Evolutionary conservation across 2,329 filamentous ascomycete genomes (phyloP), one percentile per base, ranked within the genome.

Genomic region (Hymenoscyphus fraxineus): DNA sequence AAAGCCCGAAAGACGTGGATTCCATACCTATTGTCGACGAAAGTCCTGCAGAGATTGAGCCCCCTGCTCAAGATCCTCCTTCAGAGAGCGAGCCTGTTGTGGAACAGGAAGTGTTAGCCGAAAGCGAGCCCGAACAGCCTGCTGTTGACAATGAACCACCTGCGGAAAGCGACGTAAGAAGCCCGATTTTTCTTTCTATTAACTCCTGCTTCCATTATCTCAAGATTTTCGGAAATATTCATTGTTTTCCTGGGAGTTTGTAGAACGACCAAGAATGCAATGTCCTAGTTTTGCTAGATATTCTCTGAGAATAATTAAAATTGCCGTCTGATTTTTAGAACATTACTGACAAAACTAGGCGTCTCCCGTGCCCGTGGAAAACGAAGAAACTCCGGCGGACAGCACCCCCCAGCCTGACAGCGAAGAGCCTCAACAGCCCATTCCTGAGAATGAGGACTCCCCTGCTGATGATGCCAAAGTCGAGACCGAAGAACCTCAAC

Each of bases 11-110:
- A 22, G 59, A 54, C 16, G 44, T 38, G 6, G 40, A 41, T 16
- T 7, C 41, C 40, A 44, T 19, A 15, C 41, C 56, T 35, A 47
- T 47, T 58, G 13, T 40, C 54, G 62, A 61, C 27, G 51, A 39
- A 12, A 56, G 19, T 35, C 38, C 10, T 32, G 22, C 67, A n/a
- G 61, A 60, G 16, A 39, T 15, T 51, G 27, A 9, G 12, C 12
- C 40, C 13, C 12, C 27, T 38, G 16, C 9, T 51, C 27, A 31
- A 9, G 59, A 60, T 19, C 13, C 40, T 6, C 31, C 38, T 7
- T 12, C 54, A 35, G 54, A 57, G 7, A 57, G 54, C 31, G 54
- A 32, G 54, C 54, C 54, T 32, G 27, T 19, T 2, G 55, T 13
- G 12, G 55, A 54, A 54, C 22, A 19, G 22, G 47, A 54, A 54